Base-by-base conservation (phyloP, 164 flowering plant genomes). In the Annona squamosa region DNA sequence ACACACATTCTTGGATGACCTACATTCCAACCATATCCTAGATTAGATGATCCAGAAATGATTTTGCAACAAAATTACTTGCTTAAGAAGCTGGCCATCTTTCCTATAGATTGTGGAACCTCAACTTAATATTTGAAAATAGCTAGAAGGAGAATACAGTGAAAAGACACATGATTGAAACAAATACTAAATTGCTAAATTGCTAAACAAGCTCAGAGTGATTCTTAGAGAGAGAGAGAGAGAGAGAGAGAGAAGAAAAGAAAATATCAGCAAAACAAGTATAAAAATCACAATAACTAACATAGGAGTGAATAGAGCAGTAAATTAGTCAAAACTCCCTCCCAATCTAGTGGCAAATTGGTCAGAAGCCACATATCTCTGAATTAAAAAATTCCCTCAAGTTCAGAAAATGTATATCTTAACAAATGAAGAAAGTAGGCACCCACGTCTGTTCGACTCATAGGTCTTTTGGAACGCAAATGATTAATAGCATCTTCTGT, bases 401-500 rank as follows among this genome's bases (percentile, higher is more conserved):
- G 37, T 26, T 26, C 37, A 26, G 37, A 26, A 26, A 26, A 26
- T 26, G 37, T 26, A 26, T 26, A 26, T 26, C 37, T 26, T 26
- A 26, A 26, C 37, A 26, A 26, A 18, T 41, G 13, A 46, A 72
- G 59, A 69, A 69, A 79, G 19, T 9, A 69, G 46, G 43, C n/a
- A 82, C 87, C 78, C 65, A 94, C 99, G 90, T 87, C 97, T 41
- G 72, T 93, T 47, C 87, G 83, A 81, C 98, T 93, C 90, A 92
- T 89, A n/a, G 87, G 92, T 72, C 94, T 86, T 82, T 72, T 87
- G 52, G 86, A 79, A 69, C 90, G 91, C 46, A 89, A 84, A 80
- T 88, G 88, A 71, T 78, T 78, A 73, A 85, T 87, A 72, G 89
- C 92, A 78, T 86, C 94, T 75, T 79, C 92, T 37, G 92, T 88